Base-by-base conservation (phyloP, 805 yeast species). In the Yarrowia sp. region DNA sequence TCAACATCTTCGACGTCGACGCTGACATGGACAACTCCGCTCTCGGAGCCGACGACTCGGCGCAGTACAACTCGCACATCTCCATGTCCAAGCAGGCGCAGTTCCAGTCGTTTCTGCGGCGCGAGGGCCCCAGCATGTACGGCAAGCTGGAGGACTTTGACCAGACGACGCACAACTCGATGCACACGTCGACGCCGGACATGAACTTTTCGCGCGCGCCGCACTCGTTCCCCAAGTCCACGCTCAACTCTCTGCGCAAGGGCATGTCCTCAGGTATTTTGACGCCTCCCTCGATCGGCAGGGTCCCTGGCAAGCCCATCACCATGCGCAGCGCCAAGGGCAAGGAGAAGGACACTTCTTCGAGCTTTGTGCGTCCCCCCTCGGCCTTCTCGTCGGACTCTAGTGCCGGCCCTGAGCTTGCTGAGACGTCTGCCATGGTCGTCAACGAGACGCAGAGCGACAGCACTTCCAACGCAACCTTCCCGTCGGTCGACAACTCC, bases 81-180 rank as follows among this genome's bases (percentile, higher is more conserved):
- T 33, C 39, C 21, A 33, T 33, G 1, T 49, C 56, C 12, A 8
- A 18, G 14, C 36, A 49, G 31, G 39, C 39, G 1, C 21, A 13
- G 2, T 49, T 49, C 56, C 39, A 49, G 22, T 49, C 56, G 16
- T 49, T 49, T 21, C 41, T 49, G 3, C 33, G 31, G 5, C 22
- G 35, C 32, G 56, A 33, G 2, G 41, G 31, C 4, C n/a, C 41
- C 29, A 16, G 39, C 29, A 49, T 49, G 56, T 49, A 49, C 25
- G 56, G 56, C 41, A 49, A 49, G 41, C 31, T 49, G 19, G 41
- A 49, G 32, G 56, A 49, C 21, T 49, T 13, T 10, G 41, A 49
- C 5, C 56, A 21, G 27, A 49, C 22, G 6, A 38, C 7, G 5
- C 13, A 14, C 24, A 14, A 14, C 25, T 21, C n/a, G 14, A 18